Conservation (phyloP, 192 early-diverging fungal genomes). For the Pilaira anomala region DNA sequence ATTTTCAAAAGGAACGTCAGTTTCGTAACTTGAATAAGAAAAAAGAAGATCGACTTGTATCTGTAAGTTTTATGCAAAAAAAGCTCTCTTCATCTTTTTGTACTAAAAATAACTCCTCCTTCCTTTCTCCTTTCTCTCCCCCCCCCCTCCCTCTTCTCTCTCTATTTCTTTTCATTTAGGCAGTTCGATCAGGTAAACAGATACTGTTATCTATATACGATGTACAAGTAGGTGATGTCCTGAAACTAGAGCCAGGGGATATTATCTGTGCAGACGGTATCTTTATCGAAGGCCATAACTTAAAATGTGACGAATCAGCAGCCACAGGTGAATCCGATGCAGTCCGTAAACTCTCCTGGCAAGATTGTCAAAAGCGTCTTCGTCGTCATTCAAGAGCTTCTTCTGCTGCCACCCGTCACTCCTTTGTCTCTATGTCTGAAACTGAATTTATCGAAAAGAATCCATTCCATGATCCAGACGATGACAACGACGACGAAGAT, state of each 20-base stretch:
- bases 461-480: not conserved
- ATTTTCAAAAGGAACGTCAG: slow-evolving; percentile 83
- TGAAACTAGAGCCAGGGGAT: slow-evolving; percentile 85
- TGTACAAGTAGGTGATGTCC: slow-evolving; percentile 90
- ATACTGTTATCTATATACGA: slow-evolving; percentile 69
- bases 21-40: slow-evolving; percentile 80
- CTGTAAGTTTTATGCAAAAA: slow-evolving; percentile 37
- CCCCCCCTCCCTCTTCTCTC: not conserved
- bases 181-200: slow-evolving; percentile 68
- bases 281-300: slow-evolving; percentile 75
- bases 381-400: not conserved
- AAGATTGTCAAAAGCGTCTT: slow-evolving; percentile 39
- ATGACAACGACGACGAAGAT: not conserved
- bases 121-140: not conserved
- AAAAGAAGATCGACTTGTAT: slow-evolving; percentile 78
- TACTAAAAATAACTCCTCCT: not conserved
- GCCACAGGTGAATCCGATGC: slow-evolving; percentile 92
- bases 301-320: slow-evolving; percentile 88
- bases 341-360: slow-evolving; percentile 68
- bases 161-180: slow-evolving; percentile 30
- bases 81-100: not conserved
- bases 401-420: not conserved
- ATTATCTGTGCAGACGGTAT: slow-evolving; percentile 90
- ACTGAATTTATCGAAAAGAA: not conserved
- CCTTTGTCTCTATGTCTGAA: not conserved